phyloP scores from a whole-genome alignment of 176 grass and related monocot genomes.

The Oryza longistaminata region DNA sequence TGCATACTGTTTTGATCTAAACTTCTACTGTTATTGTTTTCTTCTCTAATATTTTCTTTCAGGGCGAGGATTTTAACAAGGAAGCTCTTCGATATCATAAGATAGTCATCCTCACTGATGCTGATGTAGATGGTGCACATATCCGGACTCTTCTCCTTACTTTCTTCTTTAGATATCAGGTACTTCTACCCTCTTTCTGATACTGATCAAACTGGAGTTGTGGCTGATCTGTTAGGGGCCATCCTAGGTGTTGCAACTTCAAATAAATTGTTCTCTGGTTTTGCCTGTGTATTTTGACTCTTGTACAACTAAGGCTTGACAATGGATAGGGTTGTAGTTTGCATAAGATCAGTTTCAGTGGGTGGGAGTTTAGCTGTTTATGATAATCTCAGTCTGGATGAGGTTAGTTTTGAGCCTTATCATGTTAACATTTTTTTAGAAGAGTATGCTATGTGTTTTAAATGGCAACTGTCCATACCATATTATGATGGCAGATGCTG shows the following conservation, averaged over 20 bases:
- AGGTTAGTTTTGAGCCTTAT: not conserved
- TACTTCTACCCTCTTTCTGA: conserved; percentile 32
- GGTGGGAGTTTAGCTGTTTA: not conserved
- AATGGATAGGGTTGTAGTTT: not conserved
- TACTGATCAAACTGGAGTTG: not conserved
- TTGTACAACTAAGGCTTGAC: not conserved
- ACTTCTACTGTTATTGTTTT: conserved; percentile 14
- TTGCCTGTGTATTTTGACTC: not conserved
- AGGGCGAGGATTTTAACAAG: conserved; percentile 99
- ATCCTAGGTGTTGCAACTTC: not conserved
- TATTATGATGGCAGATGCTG: conserved; percentile 15
- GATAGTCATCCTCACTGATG: conserved; percentile 94
- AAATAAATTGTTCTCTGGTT: not conserved
- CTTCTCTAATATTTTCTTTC: conserved; percentile 50
- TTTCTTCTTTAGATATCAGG: conserved; percentile 99
- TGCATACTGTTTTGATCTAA: conserved; percentile 20
- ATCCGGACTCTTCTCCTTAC: conserved; percentile 95
- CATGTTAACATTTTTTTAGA: not conserved
- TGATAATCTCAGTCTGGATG: not conserved
- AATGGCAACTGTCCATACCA: not conserved
- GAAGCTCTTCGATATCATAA: conserved; percentile 94
- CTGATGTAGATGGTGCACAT: conserved; percentile 97
- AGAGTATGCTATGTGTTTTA: not conserved
- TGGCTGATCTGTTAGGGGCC: not conserved
- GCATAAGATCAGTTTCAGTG: conserved; percentile 18